phyloP scores from a whole-genome alignment of 1,284 basidiomycete species.

The Malassezia vespertilionis region DNA sequence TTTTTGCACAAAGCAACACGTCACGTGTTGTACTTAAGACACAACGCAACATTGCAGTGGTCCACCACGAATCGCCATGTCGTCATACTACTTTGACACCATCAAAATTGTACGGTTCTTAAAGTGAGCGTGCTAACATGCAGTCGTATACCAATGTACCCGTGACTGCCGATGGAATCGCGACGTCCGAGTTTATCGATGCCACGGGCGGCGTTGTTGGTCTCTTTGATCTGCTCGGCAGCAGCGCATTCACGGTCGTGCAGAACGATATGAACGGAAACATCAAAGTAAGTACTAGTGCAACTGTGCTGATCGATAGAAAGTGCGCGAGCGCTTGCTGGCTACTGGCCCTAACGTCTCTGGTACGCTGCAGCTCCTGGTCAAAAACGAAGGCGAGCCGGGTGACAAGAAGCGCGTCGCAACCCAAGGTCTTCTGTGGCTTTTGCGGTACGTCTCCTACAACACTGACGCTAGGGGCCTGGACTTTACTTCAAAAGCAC shows the following conservation, averaged over 20 bases:
- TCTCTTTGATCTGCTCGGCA: conserved; percentile 88
- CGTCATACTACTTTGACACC: conserved; percentile 74
- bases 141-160: conserved; percentile 59
- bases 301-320: conserved; percentile 12
- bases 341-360: conserved; percentile 56
- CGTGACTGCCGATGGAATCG: conserved; percentile 71
- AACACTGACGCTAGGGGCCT: conserved; percentile 56
- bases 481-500: conserved; percentile 76
- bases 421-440: conserved; percentile 85
- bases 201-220: conserved; percentile 79
- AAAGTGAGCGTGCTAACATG: conserved; percentile 21
- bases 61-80: conserved; percentile 53
- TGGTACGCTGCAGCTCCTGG: conserved; percentile 70
- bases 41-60: neutral
- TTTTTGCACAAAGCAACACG: too few relatives aligned
- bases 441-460: conserved; percentile 54
- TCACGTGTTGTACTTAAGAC: neutral
- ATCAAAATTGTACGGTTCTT: conserved; percentile 67
- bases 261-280: conserved; percentile 83
- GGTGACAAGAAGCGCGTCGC: conserved; percentile 71
- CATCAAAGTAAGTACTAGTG: conserved; percentile 57
- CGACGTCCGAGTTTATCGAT: conserved; percentile 77
- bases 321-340: conserved; percentile 64
- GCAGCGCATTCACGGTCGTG: conserved; percentile 72
- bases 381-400: conserved; percentile 65